phyloP scores from a whole-genome alignment of 805 yeast species.

The Wilhelminamyces savonicus region DNA sequence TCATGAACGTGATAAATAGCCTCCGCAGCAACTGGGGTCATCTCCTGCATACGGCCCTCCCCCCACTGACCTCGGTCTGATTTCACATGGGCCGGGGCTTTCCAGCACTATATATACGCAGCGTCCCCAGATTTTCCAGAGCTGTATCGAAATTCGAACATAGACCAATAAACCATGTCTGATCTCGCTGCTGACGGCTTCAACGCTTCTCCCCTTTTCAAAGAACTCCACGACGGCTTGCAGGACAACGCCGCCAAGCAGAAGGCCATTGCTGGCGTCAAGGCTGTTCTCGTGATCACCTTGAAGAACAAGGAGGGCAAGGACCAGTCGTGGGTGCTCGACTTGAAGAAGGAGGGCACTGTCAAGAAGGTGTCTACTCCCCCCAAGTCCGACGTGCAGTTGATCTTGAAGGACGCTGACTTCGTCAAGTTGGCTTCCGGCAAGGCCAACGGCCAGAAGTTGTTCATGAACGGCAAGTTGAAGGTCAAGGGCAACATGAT shows the following conservation, averaged over 20 bases:
- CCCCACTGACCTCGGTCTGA: no score
- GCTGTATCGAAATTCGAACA: no score
- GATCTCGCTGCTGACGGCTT: conserved; percentile 31
- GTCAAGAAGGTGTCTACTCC: conserved; percentile 37
- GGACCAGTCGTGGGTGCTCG: conserved; percentile 59
- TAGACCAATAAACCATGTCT: no score
- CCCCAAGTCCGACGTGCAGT: conserved; percentile 55
- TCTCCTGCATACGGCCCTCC: no score
- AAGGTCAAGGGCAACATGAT: conserved; percentile 86
- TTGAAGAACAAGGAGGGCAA: conserved; percentile 57
- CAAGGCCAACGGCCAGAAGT: conserved; percentile 77
- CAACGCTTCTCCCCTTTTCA: conserved; percentile 37
- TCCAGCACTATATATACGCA: no score
- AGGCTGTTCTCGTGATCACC: conserved; percentile 60
- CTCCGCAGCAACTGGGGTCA: no score
- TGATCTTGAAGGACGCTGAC: conserved; percentile 60
- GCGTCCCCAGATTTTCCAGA: no score
- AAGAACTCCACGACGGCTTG: conserved; percentile 33
- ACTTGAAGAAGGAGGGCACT: conserved; percentile 55
- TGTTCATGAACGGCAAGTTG: conserved; percentile 78
- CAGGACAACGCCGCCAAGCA: no score
- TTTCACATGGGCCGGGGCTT: no score
- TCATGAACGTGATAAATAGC: no score
- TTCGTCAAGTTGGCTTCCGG: conserved; percentile 68
- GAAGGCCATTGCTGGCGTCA: conserved; percentile 43